Base-by-base conservation (phyloP, 2,329 filamentous ascomycete genomes). In the Phaeosphaeriaceae sp. region DNA sequence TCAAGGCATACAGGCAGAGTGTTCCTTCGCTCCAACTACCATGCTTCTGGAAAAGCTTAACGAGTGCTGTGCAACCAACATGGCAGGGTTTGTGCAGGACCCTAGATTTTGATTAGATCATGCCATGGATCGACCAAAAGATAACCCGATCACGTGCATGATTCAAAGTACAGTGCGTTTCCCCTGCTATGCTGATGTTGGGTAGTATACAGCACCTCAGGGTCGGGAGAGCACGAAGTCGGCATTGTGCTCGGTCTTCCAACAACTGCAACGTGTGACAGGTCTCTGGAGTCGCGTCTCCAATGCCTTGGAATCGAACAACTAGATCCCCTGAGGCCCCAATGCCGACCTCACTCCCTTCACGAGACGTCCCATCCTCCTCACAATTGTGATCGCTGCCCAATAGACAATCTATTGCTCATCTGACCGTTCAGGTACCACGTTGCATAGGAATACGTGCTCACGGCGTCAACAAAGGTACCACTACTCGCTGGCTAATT, bases 41-140 rank as follows among this genome's bases (percentile, higher is more conserved):
- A 60, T 64, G 57, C 61, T 67, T 61, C 49, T 48, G 57, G 63
- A 58, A 61, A 55, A 46, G 53, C 51, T 57, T 51, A n/a, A 46
- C 58, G 41, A 50, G 19, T 19, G 40, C 24, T 31, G 48, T 56
- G 51, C 46, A 52, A 53, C 52, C 45, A 48, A 24, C 40, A 56
- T 36, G 49, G 50, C 49, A 31, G 47, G 44, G 48, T 20, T 48
- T 15, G 22, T 3, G 6, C 31, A 24, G 20, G 44, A 47, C 44
- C 21, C 44, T 47, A 24, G 44, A 47, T 31, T 25, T 27, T 54
- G 50, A 58, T 52, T 15, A 7, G 6, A 13, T 13, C 31, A 36
- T 36, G 31, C 31, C 9, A 36, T 15, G 6, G 5, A 11, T 11
- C 31, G 11, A 3, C 31, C 31, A 7, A 36, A 36, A 36, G 11